Evolutionary conservation across 2,329 filamentous ascomycete species (phyloP).

Genomic region (Laburnicola sp.): DNA sequence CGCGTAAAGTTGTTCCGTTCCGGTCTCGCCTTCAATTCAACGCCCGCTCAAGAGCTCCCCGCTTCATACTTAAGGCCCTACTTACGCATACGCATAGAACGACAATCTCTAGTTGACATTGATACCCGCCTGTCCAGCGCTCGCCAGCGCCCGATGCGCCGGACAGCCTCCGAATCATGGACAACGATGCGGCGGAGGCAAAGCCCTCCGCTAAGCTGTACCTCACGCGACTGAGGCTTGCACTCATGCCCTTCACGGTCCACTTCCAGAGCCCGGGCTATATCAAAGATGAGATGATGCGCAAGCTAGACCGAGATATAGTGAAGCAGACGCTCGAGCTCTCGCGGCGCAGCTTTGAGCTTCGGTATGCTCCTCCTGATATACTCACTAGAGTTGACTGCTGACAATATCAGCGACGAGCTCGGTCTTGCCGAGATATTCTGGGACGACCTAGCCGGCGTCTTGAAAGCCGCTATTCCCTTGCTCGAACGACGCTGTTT

Average conservation of each 20-base stretch:
- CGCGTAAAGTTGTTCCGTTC: conserved; percentile 9
- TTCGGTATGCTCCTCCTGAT: conserved; percentile 48
- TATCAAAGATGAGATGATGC: conserved; percentile 61
- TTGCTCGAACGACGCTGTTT: conserved; percentile 65
- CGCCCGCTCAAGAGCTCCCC: background rate
- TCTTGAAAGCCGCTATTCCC: conserved; percentile 63
- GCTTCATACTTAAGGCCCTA: background rate
- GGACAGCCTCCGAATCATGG: conserved; percentile 4
- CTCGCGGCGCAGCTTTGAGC: conserved; percentile 59
- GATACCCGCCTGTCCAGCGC: background rate
- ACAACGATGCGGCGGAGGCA: conserved; percentile 20
- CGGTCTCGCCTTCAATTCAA: background rate
- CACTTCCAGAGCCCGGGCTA: conserved; percentile 65
- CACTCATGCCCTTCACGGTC: conserved; percentile 54
- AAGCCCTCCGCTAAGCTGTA: conserved; percentile 36
- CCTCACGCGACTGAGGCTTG: conserved; percentile 51
- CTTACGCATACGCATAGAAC: background rate
- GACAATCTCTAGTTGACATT: background rate
- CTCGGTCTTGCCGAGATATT: conserved; percentile 60
- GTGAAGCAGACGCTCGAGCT: conserved; percentile 64
- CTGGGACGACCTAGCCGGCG: conserved; percentile 62
- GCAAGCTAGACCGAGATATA: conserved; percentile 57
- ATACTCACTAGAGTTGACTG: background rate
- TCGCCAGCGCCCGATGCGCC: conserved; percentile 5
- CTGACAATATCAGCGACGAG: conserved; percentile 50